Evolutionary conservation across 2,329 filamentous ascomycete genomes (phyloP).

Genomic region (Fusarium virguliforme): DNA sequence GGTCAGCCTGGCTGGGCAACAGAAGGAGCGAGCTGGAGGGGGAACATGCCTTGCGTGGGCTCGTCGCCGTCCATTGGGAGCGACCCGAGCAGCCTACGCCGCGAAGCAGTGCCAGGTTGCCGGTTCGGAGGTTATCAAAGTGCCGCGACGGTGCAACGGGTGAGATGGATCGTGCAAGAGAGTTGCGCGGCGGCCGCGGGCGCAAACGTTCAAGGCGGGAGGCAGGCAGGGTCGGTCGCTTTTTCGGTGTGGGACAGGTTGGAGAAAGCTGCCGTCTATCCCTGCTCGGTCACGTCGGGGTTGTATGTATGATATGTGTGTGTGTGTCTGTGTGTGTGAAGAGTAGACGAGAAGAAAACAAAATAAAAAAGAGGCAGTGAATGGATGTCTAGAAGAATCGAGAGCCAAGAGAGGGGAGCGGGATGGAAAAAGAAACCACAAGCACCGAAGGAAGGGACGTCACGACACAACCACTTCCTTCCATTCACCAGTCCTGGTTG

Average conservation of each 20-base stretch:
- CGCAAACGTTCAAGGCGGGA: constrained; percentile 32
- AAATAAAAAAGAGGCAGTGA: constrained; percentile 10
- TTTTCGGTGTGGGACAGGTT: constrained; percentile 30
- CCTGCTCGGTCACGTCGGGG: constrained; percentile 25
- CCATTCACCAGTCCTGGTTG: constrained; percentile 32
- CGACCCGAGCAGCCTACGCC: constrained; percentile 52
- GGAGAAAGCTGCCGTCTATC: constrained; percentile 24
- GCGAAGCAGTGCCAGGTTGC: constrained; percentile 43
- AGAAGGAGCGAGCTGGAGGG: constrained; percentile 8
- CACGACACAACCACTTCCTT: constrained; percentile 34
- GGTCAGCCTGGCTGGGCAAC: constrained; percentile 38
- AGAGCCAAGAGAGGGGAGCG: constrained; percentile 35
- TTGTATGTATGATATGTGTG: neutral
- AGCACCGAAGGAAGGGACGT: constrained; percentile 38
- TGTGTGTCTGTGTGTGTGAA: neutral
- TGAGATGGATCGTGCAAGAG: constrained; percentile 16
- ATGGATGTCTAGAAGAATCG: constrained; percentile 22
- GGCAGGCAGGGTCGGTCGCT: constrained; percentile 22
- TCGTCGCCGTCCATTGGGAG: constrained; percentile 63
- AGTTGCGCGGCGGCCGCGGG: constrained; percentile 29
- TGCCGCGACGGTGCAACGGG: constrained; percentile 19
- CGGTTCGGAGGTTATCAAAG: constrained; percentile 31
- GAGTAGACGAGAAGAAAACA: constrained; percentile 20
- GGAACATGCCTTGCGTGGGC: constrained; percentile 60
- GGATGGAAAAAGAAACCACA: constrained; percentile 45